Conservation (phyloP, 208 protist species). For the Herpetomonas tarakana region DNA sequence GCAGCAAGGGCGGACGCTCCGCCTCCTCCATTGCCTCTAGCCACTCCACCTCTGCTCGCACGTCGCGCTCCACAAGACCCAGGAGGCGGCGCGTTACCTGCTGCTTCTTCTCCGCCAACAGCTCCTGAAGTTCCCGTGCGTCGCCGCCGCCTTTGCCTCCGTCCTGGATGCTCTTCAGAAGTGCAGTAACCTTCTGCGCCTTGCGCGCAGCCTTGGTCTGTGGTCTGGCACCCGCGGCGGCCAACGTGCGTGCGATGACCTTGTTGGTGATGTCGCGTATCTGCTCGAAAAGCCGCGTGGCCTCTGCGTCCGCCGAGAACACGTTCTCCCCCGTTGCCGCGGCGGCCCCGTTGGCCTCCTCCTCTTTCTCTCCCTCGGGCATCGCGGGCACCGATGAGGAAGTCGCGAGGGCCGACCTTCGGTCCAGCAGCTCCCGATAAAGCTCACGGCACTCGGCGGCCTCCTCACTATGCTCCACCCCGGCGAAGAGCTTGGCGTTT, state of each 20-base stretch:
- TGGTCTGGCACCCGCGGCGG: slow-evolving; percentile 13
- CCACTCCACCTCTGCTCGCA: slow-evolving; percentile 74
- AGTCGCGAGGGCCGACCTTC: background rate
- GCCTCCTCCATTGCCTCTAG: slow-evolving; percentile 78
- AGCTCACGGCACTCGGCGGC: slow-evolving; percentile 46
- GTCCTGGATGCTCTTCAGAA: slow-evolving; percentile 21
- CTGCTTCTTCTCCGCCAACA: slow-evolving; percentile 49
- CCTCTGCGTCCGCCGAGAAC: slow-evolving; percentile 56
- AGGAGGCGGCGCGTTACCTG: slow-evolving; percentile 46
- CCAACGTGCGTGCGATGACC: slow-evolving; percentile 21
- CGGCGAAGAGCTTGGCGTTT: slow-evolving; percentile 65
- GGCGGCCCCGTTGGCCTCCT: background rate
- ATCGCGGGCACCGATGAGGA: background rate
- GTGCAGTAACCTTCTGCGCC: slow-evolving; percentile 15
- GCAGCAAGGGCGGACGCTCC: slow-evolving; percentile 75
- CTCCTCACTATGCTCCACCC: slow-evolving; percentile 52
- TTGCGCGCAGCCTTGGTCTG: slow-evolving; percentile 26
- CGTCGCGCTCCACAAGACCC: slow-evolving; percentile 64
- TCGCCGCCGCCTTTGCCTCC: slow-evolving; percentile 17
- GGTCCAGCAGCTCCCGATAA: slow-evolving; percentile 3
- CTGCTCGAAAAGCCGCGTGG: slow-evolving; percentile 54
- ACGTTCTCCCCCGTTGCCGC: slow-evolving; percentile 27
- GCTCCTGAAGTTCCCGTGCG: slow-evolving; percentile 27
- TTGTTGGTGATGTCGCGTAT: slow-evolving; percentile 43
- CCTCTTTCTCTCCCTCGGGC: no score